Conservation (phyloP, 495 filamentous ascomycete genomes). For the Penicillium psychrofluorescens region DNA sequence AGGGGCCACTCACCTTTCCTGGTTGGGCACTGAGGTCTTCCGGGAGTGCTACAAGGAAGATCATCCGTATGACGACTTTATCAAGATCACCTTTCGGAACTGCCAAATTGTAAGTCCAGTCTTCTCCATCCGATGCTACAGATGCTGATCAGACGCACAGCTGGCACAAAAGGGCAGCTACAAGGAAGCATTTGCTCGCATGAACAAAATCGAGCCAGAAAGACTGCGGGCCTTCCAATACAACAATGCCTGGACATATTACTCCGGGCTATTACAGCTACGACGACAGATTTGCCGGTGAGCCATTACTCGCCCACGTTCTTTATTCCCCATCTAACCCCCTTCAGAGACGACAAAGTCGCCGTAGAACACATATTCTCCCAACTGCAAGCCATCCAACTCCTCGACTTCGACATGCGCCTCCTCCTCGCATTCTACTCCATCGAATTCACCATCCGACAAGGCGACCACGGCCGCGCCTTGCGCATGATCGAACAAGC, state of each 20-base stretch:
- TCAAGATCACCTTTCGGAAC: conserved; percentile 57
- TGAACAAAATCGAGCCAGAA: conserved; percentile 62
- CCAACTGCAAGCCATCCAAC: conserved; percentile 48
- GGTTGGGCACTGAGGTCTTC: conserved; percentile 66
- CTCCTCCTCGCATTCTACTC: conserved; percentile 63
- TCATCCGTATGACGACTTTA: conserved; percentile 67
- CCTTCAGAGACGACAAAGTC: conserved; percentile 52
- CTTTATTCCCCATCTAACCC: background rate
- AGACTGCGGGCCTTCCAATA: conserved; percentile 67
- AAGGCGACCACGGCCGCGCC: conserved; percentile 54
- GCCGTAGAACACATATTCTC: conserved; percentile 59
- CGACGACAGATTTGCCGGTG: conserved; percentile 61
- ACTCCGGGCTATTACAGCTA: conserved; percentile 64
- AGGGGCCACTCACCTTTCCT: conserved; percentile 57
- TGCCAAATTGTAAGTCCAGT: conserved; percentile 43
- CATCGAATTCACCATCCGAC: conserved; percentile 63
- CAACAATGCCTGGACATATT: conserved; percentile 72
- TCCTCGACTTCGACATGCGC: conserved; percentile 60
- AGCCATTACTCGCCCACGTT: background rate
- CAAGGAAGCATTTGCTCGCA: conserved; percentile 56
- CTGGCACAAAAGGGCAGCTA: conserved; percentile 60
- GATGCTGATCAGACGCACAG: conserved; percentile 16
- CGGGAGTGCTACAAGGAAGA: conserved; percentile 60
- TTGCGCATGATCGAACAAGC: conserved; percentile 62
- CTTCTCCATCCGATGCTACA: background rate